Conservation (phyloP, 1,284 basidiomycete genomes). For the Malassezia vespertilionis region DNA sequence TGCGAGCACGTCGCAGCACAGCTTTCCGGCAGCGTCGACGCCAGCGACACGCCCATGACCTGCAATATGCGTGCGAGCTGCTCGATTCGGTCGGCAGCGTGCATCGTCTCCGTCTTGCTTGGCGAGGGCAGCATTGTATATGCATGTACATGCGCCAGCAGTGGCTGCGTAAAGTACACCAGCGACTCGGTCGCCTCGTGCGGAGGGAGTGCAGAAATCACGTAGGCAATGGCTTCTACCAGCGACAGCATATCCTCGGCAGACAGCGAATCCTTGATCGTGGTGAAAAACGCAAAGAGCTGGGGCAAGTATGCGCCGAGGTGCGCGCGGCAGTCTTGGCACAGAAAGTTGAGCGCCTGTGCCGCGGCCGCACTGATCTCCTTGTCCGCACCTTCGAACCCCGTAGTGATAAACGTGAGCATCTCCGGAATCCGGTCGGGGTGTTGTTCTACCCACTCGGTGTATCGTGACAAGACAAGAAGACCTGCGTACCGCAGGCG, state of each 20-base stretch:
- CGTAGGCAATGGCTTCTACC: slow-evolving; percentile 86
- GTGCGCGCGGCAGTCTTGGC: slow-evolving; percentile 84
- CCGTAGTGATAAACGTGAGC: slow-evolving; percentile 79
- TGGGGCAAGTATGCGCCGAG: slow-evolving; percentile 83
- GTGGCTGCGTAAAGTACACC: slow-evolving; percentile 63
- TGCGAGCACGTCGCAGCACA: slow-evolving; percentile 70
- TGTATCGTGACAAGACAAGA: slow-evolving; percentile 88
- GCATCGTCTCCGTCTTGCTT: slow-evolving; percentile 57
- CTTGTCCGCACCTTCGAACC: slow-evolving; percentile 58
- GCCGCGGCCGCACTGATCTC: slow-evolving; percentile 81
- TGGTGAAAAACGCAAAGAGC: slow-evolving; percentile 73
- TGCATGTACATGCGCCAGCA: slow-evolving; percentile 51
- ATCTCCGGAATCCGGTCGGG: slow-evolving; percentile 75
- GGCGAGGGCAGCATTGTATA: slow-evolving; percentile 28
- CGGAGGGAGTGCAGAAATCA: slow-evolving; percentile 77
- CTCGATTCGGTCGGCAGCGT: slow-evolving; percentile 57
- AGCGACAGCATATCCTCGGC: slow-evolving; percentile 84
- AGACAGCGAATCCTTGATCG: slow-evolving; percentile 63
- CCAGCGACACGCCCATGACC: slow-evolving; percentile 19
- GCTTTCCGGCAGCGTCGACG: slow-evolving; percentile 55
- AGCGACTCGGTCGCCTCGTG: slow-evolving; percentile 71
- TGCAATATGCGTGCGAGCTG: slow-evolving; percentile 36
- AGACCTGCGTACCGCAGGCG: slow-evolving; percentile 88
- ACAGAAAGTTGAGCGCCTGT: slow-evolving; percentile 89
- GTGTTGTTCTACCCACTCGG: slow-evolving; percentile 88